Evolutionary conservation across 2,329 filamentous ascomycete genomes (phyloP), one percentile per base, ranked within the genome.

Genomic region (Leptosphaerulina australis): DNA sequence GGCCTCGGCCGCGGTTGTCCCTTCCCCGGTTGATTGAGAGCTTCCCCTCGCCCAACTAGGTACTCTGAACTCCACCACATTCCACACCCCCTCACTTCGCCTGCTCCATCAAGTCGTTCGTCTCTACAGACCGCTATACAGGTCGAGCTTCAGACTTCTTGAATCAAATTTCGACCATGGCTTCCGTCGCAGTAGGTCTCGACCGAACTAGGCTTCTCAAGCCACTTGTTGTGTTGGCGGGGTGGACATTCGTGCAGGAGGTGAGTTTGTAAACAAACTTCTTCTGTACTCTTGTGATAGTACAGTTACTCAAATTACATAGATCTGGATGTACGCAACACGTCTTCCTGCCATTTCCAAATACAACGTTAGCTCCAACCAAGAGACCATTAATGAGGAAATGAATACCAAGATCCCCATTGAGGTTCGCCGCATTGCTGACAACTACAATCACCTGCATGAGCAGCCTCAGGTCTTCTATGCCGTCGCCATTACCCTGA

Each of bases 161-260:
- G 21, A 11, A 12, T 31, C 4, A 10, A 37, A 21, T 8, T 14
- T 35, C 21, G 10, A 41, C 15, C 36, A 51, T 51, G 48, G 25
- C 48, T 46, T 51, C 48, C 17, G 21, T 51, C 24, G 48, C 48
- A 46, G 48, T 51, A 36, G 48, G 48, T 36, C 48, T 51, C 36
- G 48, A 51, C 36, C 48, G 48, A 24, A 51, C 48, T 37, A 51
- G 48, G 37, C 48, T 51, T 10, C 15, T 51, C 30, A 51, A 51
- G 43, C 48, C 48, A n/a, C 48, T 51, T 9, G 37, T 51, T 10
- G 48, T 43, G 21, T 21, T 51, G 41, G 48, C 48, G 22, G 48
- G 48, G n/a, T 51, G 48, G 48, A 51, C 48, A 20, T 51, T 51
- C 17, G 41, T 51, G n/a, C 48, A 51, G 31, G 48, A 51, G 48